Conservation (phyloP, 768 basidiomycete species). For the Gautieria morchelliformis region DNA sequence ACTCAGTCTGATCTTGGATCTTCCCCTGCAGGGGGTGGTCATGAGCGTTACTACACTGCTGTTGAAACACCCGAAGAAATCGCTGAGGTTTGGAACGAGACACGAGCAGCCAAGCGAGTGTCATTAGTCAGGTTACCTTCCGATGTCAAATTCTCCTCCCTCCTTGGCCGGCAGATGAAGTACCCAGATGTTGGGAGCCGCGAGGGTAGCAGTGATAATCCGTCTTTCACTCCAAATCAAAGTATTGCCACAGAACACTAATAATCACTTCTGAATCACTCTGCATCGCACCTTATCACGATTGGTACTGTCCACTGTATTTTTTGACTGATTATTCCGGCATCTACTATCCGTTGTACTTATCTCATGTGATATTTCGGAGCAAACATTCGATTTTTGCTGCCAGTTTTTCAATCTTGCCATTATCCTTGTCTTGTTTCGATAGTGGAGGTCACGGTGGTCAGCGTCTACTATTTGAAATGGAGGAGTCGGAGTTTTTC, state of each 20-base stretch:
- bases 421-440: too few relatives aligned
- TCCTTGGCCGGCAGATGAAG: not conserved
- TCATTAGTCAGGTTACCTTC: slow-evolving; percentile 71
- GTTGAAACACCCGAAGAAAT: slow-evolving; percentile 48
- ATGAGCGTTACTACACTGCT: slow-evolving; percentile 38
- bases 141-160: slow-evolving; percentile 20
- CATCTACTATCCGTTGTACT: slow-evolving; percentile 1
- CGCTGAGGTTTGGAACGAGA: slow-evolving; percentile 86
- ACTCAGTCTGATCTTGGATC: slow-evolving; percentile 10
- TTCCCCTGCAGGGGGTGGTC: slow-evolving; percentile 14
- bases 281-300: not conserved
- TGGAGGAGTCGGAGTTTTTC: too few relatives aligned
- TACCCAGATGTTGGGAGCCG: not conserved
- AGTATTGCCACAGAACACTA: not conserved
- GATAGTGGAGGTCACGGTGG: too few relatives aligned
- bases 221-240: too few relatives aligned
- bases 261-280: not conserved
- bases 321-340: slow-evolving; percentile 6
- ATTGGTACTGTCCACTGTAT: slow-evolving; percentile 1
- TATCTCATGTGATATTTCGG: not conserved
- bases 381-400: not conserved
- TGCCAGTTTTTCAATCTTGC: too few relatives aligned
- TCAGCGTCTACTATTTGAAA: too few relatives aligned
- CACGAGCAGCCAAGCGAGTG: slow-evolving; percentile 75
- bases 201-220: not conserved